Percentiles rank a stretch among this genome's conserved stretches.
Evolutionary conservation across 441 rosid genomes (phyloP).

Genomic region (Dalechampia spathulata): DNA sequence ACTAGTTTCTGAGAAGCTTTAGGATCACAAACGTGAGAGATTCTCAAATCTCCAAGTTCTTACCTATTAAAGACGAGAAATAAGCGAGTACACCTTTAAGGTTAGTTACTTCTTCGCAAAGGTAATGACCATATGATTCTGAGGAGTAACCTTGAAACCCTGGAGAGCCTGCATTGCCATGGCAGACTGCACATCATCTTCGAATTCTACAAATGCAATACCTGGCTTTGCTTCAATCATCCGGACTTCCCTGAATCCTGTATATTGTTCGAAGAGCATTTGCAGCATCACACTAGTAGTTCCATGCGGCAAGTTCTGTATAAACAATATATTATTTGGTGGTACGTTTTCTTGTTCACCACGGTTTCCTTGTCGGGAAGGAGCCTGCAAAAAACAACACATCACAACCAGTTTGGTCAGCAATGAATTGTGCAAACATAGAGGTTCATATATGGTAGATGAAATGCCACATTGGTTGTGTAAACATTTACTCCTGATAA

Average conservation of each 20-base stretch:
- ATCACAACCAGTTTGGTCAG: not conserved
- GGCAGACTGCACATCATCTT: constrained; percentile 86
- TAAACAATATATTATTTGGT: constrained; percentile 78
- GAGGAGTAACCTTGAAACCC: constrained; percentile 85
- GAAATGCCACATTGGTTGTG: too few relatives aligned
- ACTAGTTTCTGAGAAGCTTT: not conserved
- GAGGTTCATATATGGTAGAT: too few relatives aligned
- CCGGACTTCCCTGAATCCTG: constrained; percentile 89
- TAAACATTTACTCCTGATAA: not conserved
- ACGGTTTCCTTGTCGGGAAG: constrained; percentile 38
- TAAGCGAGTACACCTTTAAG: too few relatives aligned
- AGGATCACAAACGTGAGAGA: not conserved
- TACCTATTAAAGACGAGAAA: not conserved
- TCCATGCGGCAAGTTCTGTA: constrained; percentile 87
- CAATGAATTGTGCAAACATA: not conserved
- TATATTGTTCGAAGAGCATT: constrained; percentile 66
- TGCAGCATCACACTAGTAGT: constrained; percentile 86
- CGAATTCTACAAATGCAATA: constrained; percentile 88
- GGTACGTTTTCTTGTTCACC: constrained; percentile 51
- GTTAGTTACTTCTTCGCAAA: constrained; percentile 57
- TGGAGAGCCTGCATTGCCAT: constrained; percentile 92
- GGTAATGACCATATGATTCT: constrained; percentile 69
- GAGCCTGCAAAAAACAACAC: constrained; percentile 28
- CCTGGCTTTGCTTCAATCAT: constrained; percentile 93
- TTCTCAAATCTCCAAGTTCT: constrained; percentile 10